phyloP scores from a whole-genome alignment of 2,329 filamentous ascomycete genomes.

The Orbilia blumenaviensis region DNA sequence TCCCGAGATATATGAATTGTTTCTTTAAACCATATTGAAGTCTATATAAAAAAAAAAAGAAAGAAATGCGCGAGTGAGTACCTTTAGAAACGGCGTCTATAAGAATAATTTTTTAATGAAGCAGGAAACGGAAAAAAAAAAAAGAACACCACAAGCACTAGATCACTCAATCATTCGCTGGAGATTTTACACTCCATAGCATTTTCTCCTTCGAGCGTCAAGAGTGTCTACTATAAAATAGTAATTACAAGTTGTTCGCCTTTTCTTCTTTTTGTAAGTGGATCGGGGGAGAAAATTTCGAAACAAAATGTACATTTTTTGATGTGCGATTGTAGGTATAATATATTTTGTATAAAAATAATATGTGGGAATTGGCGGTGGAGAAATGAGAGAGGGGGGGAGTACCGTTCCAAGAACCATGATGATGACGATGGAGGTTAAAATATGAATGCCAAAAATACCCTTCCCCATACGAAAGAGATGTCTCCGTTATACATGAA shows the following conservation, averaged over 20 bases:
- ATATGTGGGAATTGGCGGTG: not conserved
- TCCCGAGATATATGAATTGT: not conserved
- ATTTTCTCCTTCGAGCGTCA: not conserved
- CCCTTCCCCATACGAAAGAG: not conserved
- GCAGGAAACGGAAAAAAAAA: too few species aligned
- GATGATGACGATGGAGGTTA: not conserved
- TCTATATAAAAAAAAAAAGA: constrained; percentile 19
- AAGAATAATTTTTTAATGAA: not conserved
- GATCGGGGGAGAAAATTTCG: too few species aligned
- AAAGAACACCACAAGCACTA: not conserved
- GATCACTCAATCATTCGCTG: not conserved
- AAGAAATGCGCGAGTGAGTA: not conserved
- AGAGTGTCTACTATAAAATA: not conserved
- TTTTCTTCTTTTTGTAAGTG: not conserved
- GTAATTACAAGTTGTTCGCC: constrained; percentile 8
- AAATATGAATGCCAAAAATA: not conserved
- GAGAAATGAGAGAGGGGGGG: not conserved
- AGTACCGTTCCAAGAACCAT: not conserved
- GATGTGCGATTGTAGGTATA: not conserved
- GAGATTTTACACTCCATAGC: not conserved
- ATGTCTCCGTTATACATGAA: constrained; percentile 12
- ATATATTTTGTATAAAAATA: not conserved
- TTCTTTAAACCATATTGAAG: not conserved
- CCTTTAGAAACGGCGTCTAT: constrained; percentile 14
- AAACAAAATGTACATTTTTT: constrained; percentile 13